A percentile compares a stretch with the other conserved stretches of the same genome.
Evolutionary conservation across 352 stramenopile genomes (phyloP).

Genomic region (Phytophthora foliorum): DNA sequence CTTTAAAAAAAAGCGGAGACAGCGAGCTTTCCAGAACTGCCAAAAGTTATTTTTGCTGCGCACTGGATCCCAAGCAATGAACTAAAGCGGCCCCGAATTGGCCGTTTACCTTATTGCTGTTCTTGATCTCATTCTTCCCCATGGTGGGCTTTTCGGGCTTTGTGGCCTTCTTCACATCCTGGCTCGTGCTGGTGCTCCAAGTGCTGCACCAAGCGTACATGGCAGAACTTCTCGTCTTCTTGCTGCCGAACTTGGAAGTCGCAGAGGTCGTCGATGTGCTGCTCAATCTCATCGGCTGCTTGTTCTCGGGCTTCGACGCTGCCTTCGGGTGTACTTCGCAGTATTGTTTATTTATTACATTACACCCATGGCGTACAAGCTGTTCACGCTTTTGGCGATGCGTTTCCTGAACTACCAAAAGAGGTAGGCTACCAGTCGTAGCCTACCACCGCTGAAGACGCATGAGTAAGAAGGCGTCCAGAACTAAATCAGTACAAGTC

Average conservation of each 20-base stretch:
- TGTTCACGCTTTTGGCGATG: conserved; percentile 26
- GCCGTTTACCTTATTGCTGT: conserved; percentile 8
- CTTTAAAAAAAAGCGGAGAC: neutral
- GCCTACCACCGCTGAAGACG: too few species aligned
- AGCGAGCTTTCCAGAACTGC: too few species aligned
- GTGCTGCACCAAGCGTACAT: conserved; percentile 34
- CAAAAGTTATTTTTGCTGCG: too few species aligned
- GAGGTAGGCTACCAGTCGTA: too few species aligned
- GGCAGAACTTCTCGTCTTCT: conserved; percentile 38
- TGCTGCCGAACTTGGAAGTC: conserved; percentile 44
- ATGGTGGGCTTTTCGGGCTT: conserved; percentile 35
- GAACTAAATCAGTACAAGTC: too few species aligned
- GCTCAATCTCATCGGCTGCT: conserved; percentile 27
- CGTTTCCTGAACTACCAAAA: conserved; percentile 53
- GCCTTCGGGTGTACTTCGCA: too few species aligned
- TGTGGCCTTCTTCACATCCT: conserved; percentile 24
- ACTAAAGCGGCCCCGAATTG: too few species aligned
- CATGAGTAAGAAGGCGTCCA: too few species aligned
- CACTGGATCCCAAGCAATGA: too few species aligned
- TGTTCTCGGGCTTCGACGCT: too few species aligned
- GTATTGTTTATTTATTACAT: too few species aligned
- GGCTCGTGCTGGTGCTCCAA: conserved; percentile 24
- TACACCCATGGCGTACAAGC: too few species aligned
- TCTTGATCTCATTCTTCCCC: conserved; percentile 24
- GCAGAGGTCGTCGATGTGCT: conserved; percentile 53